These are phyloP conservation scores for Sclerotinia spermophila DNA, from an alignment of 2,329 filamentous ascomycete genomes.

Conservation along the genomic window DNA sequence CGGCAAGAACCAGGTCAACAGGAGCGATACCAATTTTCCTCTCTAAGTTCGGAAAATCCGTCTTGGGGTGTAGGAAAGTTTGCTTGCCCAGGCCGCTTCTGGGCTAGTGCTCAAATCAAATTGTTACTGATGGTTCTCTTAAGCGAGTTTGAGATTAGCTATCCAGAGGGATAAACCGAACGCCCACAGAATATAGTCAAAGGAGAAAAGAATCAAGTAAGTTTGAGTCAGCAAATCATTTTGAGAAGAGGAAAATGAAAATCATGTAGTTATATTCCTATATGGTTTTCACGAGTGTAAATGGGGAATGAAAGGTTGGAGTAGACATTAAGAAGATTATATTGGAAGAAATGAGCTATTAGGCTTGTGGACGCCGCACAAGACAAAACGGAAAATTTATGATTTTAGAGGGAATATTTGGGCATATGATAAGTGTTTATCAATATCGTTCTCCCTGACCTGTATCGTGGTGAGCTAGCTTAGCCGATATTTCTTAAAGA, in stretches of 20 bases:
- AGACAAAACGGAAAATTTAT: neutral
- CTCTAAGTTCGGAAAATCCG: neutral
- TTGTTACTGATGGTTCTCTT: neutral
- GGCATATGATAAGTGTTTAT: neutral
- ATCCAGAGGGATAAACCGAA: slow-evolving; percentile 56
- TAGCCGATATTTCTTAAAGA: neutral
- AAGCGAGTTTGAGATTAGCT: neutral
- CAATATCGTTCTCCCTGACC: neutral
- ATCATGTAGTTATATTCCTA: neutral
- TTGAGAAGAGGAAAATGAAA: neutral
- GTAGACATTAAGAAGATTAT: neutral
- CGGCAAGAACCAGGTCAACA: slow-evolving; percentile 28
- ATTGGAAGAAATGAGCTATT: neutral
- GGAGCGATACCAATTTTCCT: slow-evolving; percentile 34
- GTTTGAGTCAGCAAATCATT: neutral
- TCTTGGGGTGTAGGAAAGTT: neutral
- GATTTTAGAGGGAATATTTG: neutral
- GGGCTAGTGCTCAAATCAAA: slow-evolving; percentile 39
- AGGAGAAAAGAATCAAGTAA: slow-evolving; percentile 7
- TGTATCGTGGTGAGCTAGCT: neutral
- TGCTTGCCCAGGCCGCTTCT: slow-evolving; percentile 43
- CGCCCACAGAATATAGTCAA: slow-evolving; percentile 50
- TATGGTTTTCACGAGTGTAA: neutral
- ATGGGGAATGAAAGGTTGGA: neutral
- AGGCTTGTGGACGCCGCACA: neutral